These are phyloP conservation scores for Sugiyamaella qingdaonensis DNA, from an alignment of 805 yeast species.

Conservation along the genomic window DNA sequence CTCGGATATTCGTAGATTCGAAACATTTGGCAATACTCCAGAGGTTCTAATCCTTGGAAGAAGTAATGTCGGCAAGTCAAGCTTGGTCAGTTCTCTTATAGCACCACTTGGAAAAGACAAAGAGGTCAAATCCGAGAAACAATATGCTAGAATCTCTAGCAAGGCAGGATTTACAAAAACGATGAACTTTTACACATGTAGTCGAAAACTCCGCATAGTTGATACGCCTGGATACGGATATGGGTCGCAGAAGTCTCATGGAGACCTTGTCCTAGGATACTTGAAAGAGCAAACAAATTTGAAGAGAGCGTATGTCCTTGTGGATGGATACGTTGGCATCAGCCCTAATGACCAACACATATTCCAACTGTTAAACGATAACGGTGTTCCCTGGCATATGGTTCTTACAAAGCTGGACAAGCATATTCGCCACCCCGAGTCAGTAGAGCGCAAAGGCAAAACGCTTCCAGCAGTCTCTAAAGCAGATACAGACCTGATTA, in stretches of 20 bases:
- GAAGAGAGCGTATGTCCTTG: conserved; percentile 54
- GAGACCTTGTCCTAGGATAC: conserved; percentile 62
- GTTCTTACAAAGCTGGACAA: conserved; percentile 75
- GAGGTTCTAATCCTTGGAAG: conserved; percentile 76
- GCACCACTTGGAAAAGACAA: conserved; percentile 28
- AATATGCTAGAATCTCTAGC: conserved; percentile 42
- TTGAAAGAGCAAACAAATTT: conserved; percentile 51
- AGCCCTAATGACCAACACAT: conserved; percentile 52
- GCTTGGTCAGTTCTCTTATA: conserved; percentile 57
- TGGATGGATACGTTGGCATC: conserved; percentile 60
- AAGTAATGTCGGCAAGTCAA: conserved; percentile 84
- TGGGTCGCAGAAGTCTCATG: conserved; percentile 63
- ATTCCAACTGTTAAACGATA: conserved; percentile 44
- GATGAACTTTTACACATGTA: conserved; percentile 66
- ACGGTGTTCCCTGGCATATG: conserved; percentile 67
- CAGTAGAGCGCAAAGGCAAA: neutral
- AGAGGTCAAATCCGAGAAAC: conserved; percentile 20
- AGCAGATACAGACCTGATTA: conserved; percentile 9
- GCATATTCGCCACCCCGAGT: conserved; percentile 28
- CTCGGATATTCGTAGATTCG: neutral
- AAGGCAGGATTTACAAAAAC: conserved; percentile 57
- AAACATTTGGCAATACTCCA: conserved; percentile 42
- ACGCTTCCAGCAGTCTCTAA: conserved; percentile 1
- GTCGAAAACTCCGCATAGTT: conserved; percentile 58
- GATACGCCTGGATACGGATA: conserved; percentile 93